Evolutionary conservation across 2,329 filamentous ascomycete species (phyloP).

Genomic region (Monilinia polystroma): DNA sequence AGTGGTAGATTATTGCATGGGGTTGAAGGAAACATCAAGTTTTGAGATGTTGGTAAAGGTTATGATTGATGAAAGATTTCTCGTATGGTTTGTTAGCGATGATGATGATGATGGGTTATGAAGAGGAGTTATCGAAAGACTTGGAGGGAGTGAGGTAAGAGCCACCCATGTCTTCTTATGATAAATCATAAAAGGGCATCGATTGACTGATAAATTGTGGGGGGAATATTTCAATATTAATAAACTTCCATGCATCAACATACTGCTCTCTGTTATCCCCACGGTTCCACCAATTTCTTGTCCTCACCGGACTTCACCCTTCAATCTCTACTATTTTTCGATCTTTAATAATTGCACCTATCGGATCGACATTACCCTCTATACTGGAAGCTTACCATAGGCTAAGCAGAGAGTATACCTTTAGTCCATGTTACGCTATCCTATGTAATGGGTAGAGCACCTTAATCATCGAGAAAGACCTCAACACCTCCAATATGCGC

Average conservation of each 20-base stretch:
- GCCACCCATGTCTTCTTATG: not conserved
- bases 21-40: not conserved
- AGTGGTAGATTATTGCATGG: not conserved
- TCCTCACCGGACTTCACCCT: slow-evolving; percentile 53
- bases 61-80: not conserved
- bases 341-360: slow-evolving; percentile 31
- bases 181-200: no score
- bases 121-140: no score
- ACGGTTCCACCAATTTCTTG: slow-evolving; percentile 51
- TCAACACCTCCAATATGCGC: slow-evolving; percentile 46
- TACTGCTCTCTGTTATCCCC: slow-evolving; percentile 44
- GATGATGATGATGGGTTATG: not conserved
- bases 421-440: slow-evolving; percentile 57
- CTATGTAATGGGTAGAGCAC: slow-evolving; percentile 52
- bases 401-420: slow-evolving; percentile 44
- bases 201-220: slow-evolving; percentile 30
- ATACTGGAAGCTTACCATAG: slow-evolving; percentile 27
- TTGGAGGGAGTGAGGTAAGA: slow-evolving; percentile 45
- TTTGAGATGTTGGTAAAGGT: not conserved
- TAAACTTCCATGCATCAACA: slow-evolving; percentile 53
- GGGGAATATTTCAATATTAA: slow-evolving; percentile 47
- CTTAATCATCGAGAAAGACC: slow-evolving; percentile 57
- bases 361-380: slow-evolving; percentile 22
- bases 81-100: not conserved
- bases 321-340: slow-evolving; percentile 55